Base-by-base conservation (phyloP, 495 filamentous ascomycete species). In the Xylaria nigripes region DNA sequence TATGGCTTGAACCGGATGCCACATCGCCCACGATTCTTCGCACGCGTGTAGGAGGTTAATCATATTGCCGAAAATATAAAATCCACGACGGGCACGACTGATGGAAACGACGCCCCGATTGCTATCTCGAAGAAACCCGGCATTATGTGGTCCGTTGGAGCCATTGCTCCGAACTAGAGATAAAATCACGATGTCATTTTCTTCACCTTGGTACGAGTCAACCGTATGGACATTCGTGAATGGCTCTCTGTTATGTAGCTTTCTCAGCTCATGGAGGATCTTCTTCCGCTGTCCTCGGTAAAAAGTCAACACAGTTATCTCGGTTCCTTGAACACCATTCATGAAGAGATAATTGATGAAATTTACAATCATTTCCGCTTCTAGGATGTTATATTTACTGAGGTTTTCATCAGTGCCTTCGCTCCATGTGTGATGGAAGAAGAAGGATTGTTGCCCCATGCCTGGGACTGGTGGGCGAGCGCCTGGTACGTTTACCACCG, bases 121-220 rank as follows among this genome's bases (percentile, higher is more conserved):
- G 58, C 82, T 75, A 43, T 86, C 81, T 9, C 75, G 73, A 19
- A 93, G 69, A 61, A 92, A 96, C 3, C 87, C 88, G 30, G 71
- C 51, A 21, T 49, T 56, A 12, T 58, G 40, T 9, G 59, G 55
- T 16, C 58, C 59, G 0, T 61, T 15, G 0, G 23, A 44, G 12
- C 59, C 48, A 2, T 66, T 66, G 61, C 85, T 91, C 43, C 93
- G 77, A 10, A 96, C 92, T 0, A 96, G 71, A 0, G 91, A 95
- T 1, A 96, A 74, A 4, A 97, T 59, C 16, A 96, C 71, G 32
- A 96, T 74, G 18, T 89, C 88, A 59, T 96, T 96, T 60, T 97
- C 90, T 64, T 96, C 90, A 24, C 92, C 92, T 63, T 97, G 93
- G 65, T 92, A 96, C 0, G 87, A 90, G 61, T 97, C 93, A 0